These are phyloP conservation scores for Crucihimalaya himalaica DNA, from an alignment of 345 rosid species.

Conservation along the genomic window DNA sequence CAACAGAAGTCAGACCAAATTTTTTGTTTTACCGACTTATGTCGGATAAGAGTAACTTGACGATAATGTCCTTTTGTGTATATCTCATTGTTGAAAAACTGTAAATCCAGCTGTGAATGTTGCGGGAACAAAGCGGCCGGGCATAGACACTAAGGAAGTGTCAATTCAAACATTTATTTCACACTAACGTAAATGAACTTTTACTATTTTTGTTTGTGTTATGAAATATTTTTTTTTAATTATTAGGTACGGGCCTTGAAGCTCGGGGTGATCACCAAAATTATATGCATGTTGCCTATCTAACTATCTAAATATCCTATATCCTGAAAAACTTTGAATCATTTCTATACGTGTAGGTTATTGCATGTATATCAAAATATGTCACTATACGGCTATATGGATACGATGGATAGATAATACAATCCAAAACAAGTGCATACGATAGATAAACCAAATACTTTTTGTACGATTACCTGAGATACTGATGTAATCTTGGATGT, in stretches of 20 bases:
- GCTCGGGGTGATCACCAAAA: constrained; percentile 29
- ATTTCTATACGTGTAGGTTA: constrained; percentile 28
- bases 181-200: constrained; percentile 25
- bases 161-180: constrained; percentile 41
- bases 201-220: background rate
- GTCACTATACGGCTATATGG: constrained; percentile 6
- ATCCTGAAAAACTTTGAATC: constrained; percentile 15
- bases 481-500: background rate
- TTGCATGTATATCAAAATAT: constrained; percentile 27
- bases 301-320: constrained; percentile 22
- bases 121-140: constrained; percentile 37
- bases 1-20: constrained; percentile 32
- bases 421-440: background rate
- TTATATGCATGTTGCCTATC: constrained; percentile 23
- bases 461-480: background rate
- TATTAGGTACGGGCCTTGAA: constrained; percentile 30
- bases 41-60: constrained; percentile 35
- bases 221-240: background rate
- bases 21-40: constrained; percentile 42
- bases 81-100: constrained; percentile 8
- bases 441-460: background rate
- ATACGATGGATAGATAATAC: constrained; percentile 3
- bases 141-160: constrained; percentile 40
- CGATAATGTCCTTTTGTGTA: background rate
- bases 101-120: constrained; percentile 38